Base-by-base conservation (phyloP, 1,284 basidiomycete species). In the Tylopilus sp. region DNA sequence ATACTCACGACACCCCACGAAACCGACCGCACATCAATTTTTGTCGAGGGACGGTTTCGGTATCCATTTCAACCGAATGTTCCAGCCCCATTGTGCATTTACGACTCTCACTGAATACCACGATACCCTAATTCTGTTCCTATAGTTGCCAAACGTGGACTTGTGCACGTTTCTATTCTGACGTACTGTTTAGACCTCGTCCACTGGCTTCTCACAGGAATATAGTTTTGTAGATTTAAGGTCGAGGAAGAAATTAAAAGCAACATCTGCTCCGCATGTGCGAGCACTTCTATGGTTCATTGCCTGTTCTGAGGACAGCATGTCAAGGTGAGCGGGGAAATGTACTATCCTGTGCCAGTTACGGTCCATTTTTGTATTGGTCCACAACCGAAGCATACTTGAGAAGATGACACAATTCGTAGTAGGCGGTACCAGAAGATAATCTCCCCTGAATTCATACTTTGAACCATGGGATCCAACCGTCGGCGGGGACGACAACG, bases 401-500 rank as follows among this genome's bases (percentile, higher is more conserved):
- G 53, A 50, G 43, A 36, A 33, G 29, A 25, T 12, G 13, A 21
- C 16, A 7, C 10, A 10, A 23, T 23, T 19, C 25, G 19, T 19
- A 6, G n/a, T n/a, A 8, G 33, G 16, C 33, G 10, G 4, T 16
- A 18, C 3, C 31, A n/a, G 15, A 13, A 28, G 9, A 35, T 16
- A 16, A 31, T 15, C 6, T 33, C 18, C n/a, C 26, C 34, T 12
- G 19, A n/a, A 40, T 26, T 26, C 37, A 23, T 36, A 33, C n/a
- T 26, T 40, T 38, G 51, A 44, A 15, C 8, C 38, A 68, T 64
- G 59, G 40, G 48, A 19, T 59, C 78, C 48, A 73, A 77, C 53
- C 67, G 74, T 84, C 46, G 74, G 84, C 59, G 73, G 71, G 39
- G 64, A 76, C 38, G 79, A 73, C 16, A 70, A 78, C 36, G 76